Base-by-base conservation (phyloP, 2,329 filamentous ascomycete genomes). In the Whalleya microplaca region DNA sequence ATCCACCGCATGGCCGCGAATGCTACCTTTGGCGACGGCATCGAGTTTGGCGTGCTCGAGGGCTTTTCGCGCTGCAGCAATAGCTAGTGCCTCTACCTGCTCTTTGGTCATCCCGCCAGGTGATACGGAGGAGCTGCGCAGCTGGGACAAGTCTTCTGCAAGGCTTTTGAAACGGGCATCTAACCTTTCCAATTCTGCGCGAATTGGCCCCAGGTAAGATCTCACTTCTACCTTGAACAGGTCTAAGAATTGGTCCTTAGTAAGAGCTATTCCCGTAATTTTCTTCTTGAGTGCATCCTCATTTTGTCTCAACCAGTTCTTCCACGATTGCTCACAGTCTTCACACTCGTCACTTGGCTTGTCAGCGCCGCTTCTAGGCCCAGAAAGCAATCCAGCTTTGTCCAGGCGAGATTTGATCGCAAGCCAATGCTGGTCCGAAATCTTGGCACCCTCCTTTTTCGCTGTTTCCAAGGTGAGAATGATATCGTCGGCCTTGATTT, bases 221-320 rank as follows among this genome's bases (percentile, higher is more conserved):
- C 70, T 64, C 51, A 67, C 63, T 29, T 73, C 69, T 45, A 71
- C 62, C 41, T 69, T 65, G 14, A 74, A 67, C 14, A 74, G 58
- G 6, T 66, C 55, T 32, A 69, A 48, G 45, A 70, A 70, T 4
- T 70, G 64, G n/a, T 77, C 71, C 50, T 76, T 66, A n/a, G 56
- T 57, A 2, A 71, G 32, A 7, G 58, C 51, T 40, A 47, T 50
- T 8, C 66, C 72, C 9, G 74, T 73, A 41, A 75, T 66, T 29
- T 73, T 65, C 45, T 73, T 69, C 10, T 71, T 68, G 5, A 82
- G 62, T 14, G 72, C 62, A 2, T 75, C 70, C 14, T 80, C 69
- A 67, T 86, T 87, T 18, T 76, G 76, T 41, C 72, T 73, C 23
- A 84, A 66, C 80, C 83, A 87, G 0, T 73, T 71, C 19, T 79